Evolutionary conservation across 2,329 filamentous ascomycete species (phyloP).

Genomic region (Colletotrichum sp.): DNA sequence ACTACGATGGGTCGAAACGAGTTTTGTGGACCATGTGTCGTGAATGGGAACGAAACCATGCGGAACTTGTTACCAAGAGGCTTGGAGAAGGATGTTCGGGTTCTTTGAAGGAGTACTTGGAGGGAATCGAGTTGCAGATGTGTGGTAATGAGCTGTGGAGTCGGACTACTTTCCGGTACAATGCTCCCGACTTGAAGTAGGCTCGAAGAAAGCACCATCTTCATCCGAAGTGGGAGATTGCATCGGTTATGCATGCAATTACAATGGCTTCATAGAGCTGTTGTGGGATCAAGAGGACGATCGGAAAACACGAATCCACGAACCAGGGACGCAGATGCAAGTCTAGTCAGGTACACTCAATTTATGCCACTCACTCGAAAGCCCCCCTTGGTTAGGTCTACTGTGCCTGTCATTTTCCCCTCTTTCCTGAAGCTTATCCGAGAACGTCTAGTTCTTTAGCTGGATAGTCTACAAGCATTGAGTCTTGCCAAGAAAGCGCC

Average conservation of each 20-base stretch:
- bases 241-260: not conserved
- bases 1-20: constrained; percentile 2
- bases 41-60: constrained; percentile 12
- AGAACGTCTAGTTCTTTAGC: fast-evolving
- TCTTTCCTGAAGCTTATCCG: not conserved
- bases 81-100: not conserved
- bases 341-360: not conserved
- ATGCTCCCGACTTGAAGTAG: not conserved
- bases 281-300: not conserved
- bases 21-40: constrained; percentile 17
- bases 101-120: not conserved
- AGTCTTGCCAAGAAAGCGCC: not conserved
- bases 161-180: constrained; percentile 13
- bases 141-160: constrained; percentile 18
- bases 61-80: not conserved
- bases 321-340: not conserved
- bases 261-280: not conserved
- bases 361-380: not conserved
- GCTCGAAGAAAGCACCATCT: not conserved
- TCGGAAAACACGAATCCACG: not conserved
- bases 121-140: constrained; percentile 15
- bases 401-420: fast-evolving
- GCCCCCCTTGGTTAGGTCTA: fast-evolving
- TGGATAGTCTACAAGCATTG: not conserved
- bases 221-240: not conserved